Evolutionary conservation across 169 alveolate species (phyloP), one percentile per base, ranked within the genome.

Genomic region (Fabrea salina): DNA sequence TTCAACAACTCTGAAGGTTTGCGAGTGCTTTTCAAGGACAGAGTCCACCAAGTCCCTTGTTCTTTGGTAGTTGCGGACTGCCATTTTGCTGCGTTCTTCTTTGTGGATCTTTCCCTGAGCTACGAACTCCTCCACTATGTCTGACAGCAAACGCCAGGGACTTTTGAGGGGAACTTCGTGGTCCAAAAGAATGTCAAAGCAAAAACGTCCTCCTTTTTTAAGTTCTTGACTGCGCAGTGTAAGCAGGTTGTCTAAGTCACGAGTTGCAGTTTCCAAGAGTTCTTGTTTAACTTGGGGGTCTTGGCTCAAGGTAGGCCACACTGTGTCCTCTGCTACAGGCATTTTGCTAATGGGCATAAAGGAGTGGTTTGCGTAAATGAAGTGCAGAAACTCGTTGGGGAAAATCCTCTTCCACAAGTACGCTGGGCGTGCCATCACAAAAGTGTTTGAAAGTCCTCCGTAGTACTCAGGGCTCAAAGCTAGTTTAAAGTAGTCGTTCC

Each of bases 391-490:
- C 2, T 56, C 37, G 11, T 16, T n/a, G 11, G 67, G 67, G 67
- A 56, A 56, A 1, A 56, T 13, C 2, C 27, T 16, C 30, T 56
- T 56, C 67, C 67, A 56, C 11, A 56, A 13, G 11, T 19, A 16
- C 30, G 40, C 67, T 1, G 67, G 67, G 40, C 67, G n/a, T 56
- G 67, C 67, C 30, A 35, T 0, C 27, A 56, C 33, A 25, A 56
- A 56, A 25, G 33, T 19, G 30, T 56, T 1, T 1, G 67, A 11
- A 16, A 56, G 11, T 16, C 40, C 11, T n/a, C 67, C 67, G 30
- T 56, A 56, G 33, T 56, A 56, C 16, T 56, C 67, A 56, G 67
- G 37, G 33, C 67, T 56, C n/a, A 56, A 35, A 25, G 67, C 67
- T 13, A 56, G 39, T 25, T 56, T 56, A 35, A 56, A 56, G 2